Evolutionary conservation across 805 yeast species (phyloP), one percentile per base, ranked within the genome.

Genomic region (Ogataea angusta): DNA sequence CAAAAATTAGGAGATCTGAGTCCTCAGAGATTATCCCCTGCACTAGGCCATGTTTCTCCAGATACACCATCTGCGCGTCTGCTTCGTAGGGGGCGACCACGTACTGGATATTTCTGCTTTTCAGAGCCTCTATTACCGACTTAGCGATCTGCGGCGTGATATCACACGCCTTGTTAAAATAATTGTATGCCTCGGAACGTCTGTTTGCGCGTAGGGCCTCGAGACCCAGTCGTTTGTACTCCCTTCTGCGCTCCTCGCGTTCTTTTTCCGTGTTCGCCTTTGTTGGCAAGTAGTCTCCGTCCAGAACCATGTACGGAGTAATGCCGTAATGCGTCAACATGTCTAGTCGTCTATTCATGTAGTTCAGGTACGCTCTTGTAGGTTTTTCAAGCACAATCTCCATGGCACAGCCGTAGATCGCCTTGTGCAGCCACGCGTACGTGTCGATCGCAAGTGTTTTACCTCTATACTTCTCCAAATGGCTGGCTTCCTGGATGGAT

Each of bases 81-180:
- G 99, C 99, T 64, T 93, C 99, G 59, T 88, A 93, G 0, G 99
- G 99, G 0, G 99, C 98, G 7, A 93, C 99, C 6, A 93, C 76
- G 53, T 76, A 91, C 44, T 71, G 74, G 35, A 93, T 78, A 1
- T 64, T 62, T 33, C 73, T 68, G 10, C 59, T 49, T 49, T 79
- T 80, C 47, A 95, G 70, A 53, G 75, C 82, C 29, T 82, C 84
- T 57, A 90, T 88, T 10, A 91, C 70, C 10, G 87, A 73, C 52
- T 85, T 85, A 5, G 96, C 97, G 93, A 93, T 89, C 47, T 79
- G 78, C 1, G 96, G 88, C 2, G 96, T 85, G 10, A 93, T 84
- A 52, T 84, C 90, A 5, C 95, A 85, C 27, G 93, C 82, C 60
- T 84, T 84, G 61, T 78, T 80, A 55, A 79, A 87, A 54, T 70